Conservation (phyloP, 164 flowering plant genomes). For the Piper longum region DNA sequence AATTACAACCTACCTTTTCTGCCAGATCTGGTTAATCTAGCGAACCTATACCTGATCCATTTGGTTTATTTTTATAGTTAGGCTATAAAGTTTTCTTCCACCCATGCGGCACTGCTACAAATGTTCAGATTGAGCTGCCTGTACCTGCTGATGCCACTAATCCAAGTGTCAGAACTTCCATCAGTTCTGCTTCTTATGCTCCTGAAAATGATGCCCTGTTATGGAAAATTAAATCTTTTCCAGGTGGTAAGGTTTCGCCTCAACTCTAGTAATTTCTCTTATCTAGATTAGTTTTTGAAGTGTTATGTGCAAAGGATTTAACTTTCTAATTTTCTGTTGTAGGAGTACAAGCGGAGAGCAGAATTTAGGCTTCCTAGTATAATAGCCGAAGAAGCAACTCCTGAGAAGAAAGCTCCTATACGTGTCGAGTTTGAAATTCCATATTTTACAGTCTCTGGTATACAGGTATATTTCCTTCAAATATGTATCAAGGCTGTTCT, state of each 20-base stretch:
- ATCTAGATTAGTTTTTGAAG: not conserved
- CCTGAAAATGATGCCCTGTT: constrained; percentile 80
- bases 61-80: not conserved
- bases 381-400: constrained; percentile 67
- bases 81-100: constrained; percentile 3
- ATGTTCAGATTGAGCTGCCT: constrained; percentile 87
- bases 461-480: constrained; percentile 47
- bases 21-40: too few species aligned
- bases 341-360: constrained; percentile 96
- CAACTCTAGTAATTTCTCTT: not conserved
- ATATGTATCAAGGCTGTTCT: constrained; percentile 28
- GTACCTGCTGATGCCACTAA: constrained; percentile 84
- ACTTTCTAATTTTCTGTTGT: not conserved
- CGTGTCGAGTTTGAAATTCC: constrained; percentile 98
- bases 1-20: too few species aligned
- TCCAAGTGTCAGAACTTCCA: constrained; percentile 85
- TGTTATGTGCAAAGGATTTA: not conserved
- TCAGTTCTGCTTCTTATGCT: constrained; percentile 95
- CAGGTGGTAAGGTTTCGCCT: constrained; percentile 77
- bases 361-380: constrained; percentile 90
- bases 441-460: constrained; percentile 94
- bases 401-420: constrained; percentile 93
- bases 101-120: constrained; percentile 73
- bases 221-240: constrained; percentile 96
- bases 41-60: not conserved